Base-by-base conservation (phyloP, 768 basidiomycete genomes). In the Podaxis sp. region DNA sequence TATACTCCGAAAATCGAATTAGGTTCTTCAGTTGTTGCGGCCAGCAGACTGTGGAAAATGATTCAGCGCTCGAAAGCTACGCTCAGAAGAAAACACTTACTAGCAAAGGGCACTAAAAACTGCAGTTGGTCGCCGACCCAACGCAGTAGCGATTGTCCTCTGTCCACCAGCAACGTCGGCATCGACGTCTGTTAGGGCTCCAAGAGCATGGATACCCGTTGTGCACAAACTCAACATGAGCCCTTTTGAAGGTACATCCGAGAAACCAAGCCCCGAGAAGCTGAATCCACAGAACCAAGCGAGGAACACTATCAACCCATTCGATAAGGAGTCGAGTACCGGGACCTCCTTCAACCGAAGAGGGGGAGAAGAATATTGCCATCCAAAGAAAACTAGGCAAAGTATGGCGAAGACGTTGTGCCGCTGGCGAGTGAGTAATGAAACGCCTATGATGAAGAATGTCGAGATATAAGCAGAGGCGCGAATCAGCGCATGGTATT, bases 251-350 rank as follows among this genome's bases (percentile, higher is more conserved):
- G 64, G 56, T 19, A 60, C 52, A 22, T 65, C 55, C 17, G 54
- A 52, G 1, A 61, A 39, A 30, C 49, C 46, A 13, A 49, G 44
- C 26, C 64, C 61, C 8, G 56, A 65, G 36, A 67, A 67, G 33
- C 64, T 63, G 39, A 65, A 67, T 2, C 66, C 66, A 61, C 64
- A 65, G 42, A 67, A 65, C 67, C 64, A 67, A 19, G 55, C 57
- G 22, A 67, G 36, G 30, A 53, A 67, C 8, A 67, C 64, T 28
- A 67, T 61, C 38, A 59, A 58, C 2, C 64, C 66, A 28, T 65
- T 67, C 28, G 61, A 65, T 22, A 63, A 44, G 12, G 62, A 67
- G 28, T 67, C 67, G 26, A 65, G 4, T 9, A 65, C 52, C 11
- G 66, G 64, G 13, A 60, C 36, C 48, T 65, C 62, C 48, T 67